Evolutionary conservation across 1,139 yeast species (phyloP), one percentile per base, ranked within the genome.

Genomic region (Diutina neorugosa): DNA sequence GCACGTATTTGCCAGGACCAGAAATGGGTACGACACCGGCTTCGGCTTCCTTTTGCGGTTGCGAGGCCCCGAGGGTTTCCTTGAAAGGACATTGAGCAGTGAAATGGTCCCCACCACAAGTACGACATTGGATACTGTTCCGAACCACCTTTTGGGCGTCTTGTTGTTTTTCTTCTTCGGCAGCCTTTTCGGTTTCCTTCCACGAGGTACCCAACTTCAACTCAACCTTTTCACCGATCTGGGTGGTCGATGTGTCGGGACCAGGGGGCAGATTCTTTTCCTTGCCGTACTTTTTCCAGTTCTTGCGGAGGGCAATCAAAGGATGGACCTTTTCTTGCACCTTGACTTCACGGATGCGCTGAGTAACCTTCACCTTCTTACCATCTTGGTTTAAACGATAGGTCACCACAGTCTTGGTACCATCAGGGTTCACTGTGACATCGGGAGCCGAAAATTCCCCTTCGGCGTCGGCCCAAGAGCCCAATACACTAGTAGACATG

Each of bases 11-110:
- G 58, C 71, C 40, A 69, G 25, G 64, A 58, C 65, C 69, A 50
- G 69, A 70, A n/a, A 60, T 55, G 21, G 64, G 54, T 46, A 68
- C 53, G 69, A 70, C 53, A 71, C 63, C 20, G 66, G 67, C 53
- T 64, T 67, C 53, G 69, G 69, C 37, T 71, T 68, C 65, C 34
- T 63, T 69, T 41, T 67, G 62, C 51, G 68, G 69, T 21, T 68
- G 61, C 52, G 70, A 71, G 50, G 77, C 76, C 44, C 91, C 94
- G 69, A 93, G 76, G 48, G 94, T 86, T 63, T 86, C 96, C 73
- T 87, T 91, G 78, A 84, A 89, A 59, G 98, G 98, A 86, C 99
- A 93, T 73, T 86, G 84, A 67, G 91, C 75, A 46, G 98, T 87
- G 80, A 84, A 89, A 78, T 93, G 99, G 61, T 83, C 86, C 65